Percentiles rank a stretch among this genome's conserved stretches.
Conservation (phyloP, 1,284 basidiomycete genomes). For the Tilletia indica region DNA sequence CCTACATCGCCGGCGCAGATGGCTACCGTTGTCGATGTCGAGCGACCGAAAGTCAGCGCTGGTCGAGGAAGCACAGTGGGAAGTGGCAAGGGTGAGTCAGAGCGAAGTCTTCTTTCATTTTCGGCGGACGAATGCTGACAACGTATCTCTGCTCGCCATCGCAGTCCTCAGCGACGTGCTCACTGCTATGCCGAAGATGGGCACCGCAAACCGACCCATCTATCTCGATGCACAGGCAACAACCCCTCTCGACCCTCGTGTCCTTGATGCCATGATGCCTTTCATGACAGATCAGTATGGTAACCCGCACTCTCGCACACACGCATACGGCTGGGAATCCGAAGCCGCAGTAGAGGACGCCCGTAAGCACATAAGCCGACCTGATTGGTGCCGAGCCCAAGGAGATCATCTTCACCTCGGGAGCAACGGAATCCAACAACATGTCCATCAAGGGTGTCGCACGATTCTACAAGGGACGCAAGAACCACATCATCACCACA, state of each 20-base stretch:
- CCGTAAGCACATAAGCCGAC: slow-evolving; percentile 79
- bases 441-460: slow-evolving; percentile 97
- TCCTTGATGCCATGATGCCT: slow-evolving; percentile 95
- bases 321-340: slow-evolving; percentile 99
- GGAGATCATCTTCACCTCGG: slow-evolving; percentile 96
- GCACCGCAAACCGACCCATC: slow-evolving; percentile 48
- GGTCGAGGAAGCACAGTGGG: slow-evolving; percentile 39
- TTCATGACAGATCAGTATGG: slow-evolving; percentile 94
- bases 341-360: slow-evolving; percentile 90
- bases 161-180: slow-evolving; percentile 8
- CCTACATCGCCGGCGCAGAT: slow-evolving; percentile 42
- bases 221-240: slow-evolving; percentile 64
- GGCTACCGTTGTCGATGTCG: slow-evolving; percentile 46
- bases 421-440: slow-evolving; percentile 97
- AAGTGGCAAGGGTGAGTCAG: slow-evolving; percentile 26
- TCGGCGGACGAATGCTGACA: background rate
- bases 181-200: slow-evolving; percentile 11
- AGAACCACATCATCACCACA: slow-evolving; percentile 63
- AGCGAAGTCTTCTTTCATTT: background rate
- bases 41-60: slow-evolving; percentile 35
- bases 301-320: slow-evolving; percentile 96
- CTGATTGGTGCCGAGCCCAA: slow-evolving; percentile 91
- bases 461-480: slow-evolving; percentile 65
- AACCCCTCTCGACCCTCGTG: slow-evolving; percentile 94
- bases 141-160: background rate